Conservation (phyloP, 495 filamentous ascomycete species). For the Rhizodiscina lignyota region DNA sequence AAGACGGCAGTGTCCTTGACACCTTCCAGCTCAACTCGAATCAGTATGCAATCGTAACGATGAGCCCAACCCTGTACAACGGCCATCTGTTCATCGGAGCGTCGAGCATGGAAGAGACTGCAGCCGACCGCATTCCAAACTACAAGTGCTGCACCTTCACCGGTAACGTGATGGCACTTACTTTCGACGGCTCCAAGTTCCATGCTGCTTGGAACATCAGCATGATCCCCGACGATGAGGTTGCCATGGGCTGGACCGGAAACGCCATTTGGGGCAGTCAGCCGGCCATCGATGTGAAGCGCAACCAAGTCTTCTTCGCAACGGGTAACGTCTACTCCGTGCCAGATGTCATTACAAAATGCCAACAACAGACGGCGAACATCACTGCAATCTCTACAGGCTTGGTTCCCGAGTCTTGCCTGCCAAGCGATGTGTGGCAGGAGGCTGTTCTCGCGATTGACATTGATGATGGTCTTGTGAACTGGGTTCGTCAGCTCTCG, state of each 20-base stretch:
- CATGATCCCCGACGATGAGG: slow-evolving; percentile 12
- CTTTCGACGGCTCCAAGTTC: slow-evolving; percentile 12
- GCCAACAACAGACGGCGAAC: slow-evolving; percentile 8
- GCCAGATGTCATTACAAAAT: slow-evolving; percentile 10
- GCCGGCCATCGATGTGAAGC: slow-evolving; percentile 20
- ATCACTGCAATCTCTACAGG: too few relatives aligned
- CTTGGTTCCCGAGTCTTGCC: too few relatives aligned
- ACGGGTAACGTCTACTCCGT: slow-evolving; percentile 22
- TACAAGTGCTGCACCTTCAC: slow-evolving; percentile 24
- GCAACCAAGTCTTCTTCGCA: slow-evolving; percentile 23
- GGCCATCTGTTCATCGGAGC: slow-evolving; percentile 17
- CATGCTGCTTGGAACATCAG: slow-evolving; percentile 15
- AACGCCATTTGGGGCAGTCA: slow-evolving; percentile 24
- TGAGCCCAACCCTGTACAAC: slow-evolving; percentile 16
- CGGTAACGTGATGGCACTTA: slow-evolving; percentile 17
- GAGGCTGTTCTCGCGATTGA: slow-evolving; percentile 21
- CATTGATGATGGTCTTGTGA: slow-evolving; percentile 13
- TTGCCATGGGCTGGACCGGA: slow-evolving; percentile 24
- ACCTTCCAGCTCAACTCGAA: slow-evolving; percentile 16
- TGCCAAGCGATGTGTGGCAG: slow-evolving; percentile 18
- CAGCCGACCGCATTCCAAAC: slow-evolving; percentile 3
- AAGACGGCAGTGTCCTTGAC: slow-evolving; percentile 13
- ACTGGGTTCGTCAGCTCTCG: slow-evolving; percentile 17
- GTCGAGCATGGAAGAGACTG: slow-evolving; percentile 18
- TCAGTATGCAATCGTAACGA: slow-evolving; percentile 18